A percentile compares a stretch with the other conserved stretches of the same genome.
phyloP scores from a whole-genome alignment of 2,329 filamentous ascomycete species.

The Chalara sp. region DNA sequence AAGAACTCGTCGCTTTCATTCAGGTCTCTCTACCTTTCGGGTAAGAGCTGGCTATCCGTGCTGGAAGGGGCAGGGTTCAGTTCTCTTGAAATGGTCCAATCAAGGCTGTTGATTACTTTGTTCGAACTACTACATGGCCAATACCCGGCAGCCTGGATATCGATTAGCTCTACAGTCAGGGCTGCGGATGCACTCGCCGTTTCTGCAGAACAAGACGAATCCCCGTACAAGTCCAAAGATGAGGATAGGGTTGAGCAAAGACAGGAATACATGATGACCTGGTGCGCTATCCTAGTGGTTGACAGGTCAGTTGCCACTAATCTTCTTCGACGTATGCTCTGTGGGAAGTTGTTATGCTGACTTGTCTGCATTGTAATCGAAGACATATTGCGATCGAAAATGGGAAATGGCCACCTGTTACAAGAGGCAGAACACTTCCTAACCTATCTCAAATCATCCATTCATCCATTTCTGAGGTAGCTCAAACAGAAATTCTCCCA shows the following conservation, averaged over 20 bases:
- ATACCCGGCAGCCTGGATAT: conserved; percentile 15
- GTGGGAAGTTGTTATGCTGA: no score
- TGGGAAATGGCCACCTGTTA: no score
- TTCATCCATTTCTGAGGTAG: no score
- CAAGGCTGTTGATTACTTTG: conserved; percentile 14
- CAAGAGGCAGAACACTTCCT: no score
- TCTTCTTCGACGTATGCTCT: no score
- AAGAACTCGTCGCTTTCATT: conserved; percentile 6
- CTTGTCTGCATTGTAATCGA: no score
- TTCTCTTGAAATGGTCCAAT: conserved; percentile 10
- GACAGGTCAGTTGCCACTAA: no score
- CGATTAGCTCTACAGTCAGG: conserved; percentile 13
- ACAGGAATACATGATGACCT: no score
- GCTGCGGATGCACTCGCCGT: conserved; percentile 13
- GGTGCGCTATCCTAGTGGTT: no score
- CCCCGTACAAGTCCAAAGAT: conserved; percentile 4
- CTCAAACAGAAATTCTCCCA: no score
- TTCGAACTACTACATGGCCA: conserved; percentile 17
- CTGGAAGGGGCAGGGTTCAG: conserved; percentile 14
- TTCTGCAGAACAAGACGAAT: conserved; percentile 5
- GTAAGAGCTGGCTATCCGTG: conserved; percentile 9
- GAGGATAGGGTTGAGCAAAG: background rate
- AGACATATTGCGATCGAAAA: no score
- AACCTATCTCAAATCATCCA: no score
- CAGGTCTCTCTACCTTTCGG: conserved; percentile 11